Base-by-base conservation (phyloP, 78 protist genomes). In the Tieghemostelium lacteum region DNA sequence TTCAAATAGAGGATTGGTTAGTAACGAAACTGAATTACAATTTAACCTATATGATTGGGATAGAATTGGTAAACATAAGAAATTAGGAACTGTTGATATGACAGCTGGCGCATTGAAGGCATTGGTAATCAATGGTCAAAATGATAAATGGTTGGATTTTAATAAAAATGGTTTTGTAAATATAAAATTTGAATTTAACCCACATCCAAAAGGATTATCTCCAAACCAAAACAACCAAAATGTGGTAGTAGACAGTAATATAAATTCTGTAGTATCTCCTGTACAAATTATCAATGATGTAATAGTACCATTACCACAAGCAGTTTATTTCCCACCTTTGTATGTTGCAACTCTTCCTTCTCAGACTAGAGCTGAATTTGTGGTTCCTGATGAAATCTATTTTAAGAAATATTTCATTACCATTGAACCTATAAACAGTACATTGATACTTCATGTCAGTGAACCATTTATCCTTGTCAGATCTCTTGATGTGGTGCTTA, bases 41-140 rank as follows among this genome's bases (percentile, higher is more conserved):
- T 63, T 75, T 49, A 42, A 63, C 20, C 24, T 65, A n/a, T 49
- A 29, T 28, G 86, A 75, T 45, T 63, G 73, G 86, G 86, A 75
- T 37, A 60, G 86, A 62, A 33, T 75, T 50, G 86, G 86, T 3
- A 14, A 16, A 28, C n/a, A 63, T 62, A 60, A 58, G 63, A 3
- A 52, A 22, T 19, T 75, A 20, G 73, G 73, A 22, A 49, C 24
- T 40, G 52, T 22, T 5, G n/a, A 0, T 12, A 33, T 73, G 3
- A 7, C 26, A 12, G n/a, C 17, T 19, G 14, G 3, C n/a, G 49
- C 19, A 8, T 57, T 73, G 45, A 57, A n/a, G 19, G 29, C 60
- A 33, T 2, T 6, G 17, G 31, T 54, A 7, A 8, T 22, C 1
- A 34, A 29, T 5, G 66, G 66, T 45, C 17, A 6, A 33, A 61